Percentiles rank a stretch among this genome's conserved stretches.
Conservation (phyloP, 2,329 filamentous ascomycete species). For the Exophiala xenobiotica region DNA sequence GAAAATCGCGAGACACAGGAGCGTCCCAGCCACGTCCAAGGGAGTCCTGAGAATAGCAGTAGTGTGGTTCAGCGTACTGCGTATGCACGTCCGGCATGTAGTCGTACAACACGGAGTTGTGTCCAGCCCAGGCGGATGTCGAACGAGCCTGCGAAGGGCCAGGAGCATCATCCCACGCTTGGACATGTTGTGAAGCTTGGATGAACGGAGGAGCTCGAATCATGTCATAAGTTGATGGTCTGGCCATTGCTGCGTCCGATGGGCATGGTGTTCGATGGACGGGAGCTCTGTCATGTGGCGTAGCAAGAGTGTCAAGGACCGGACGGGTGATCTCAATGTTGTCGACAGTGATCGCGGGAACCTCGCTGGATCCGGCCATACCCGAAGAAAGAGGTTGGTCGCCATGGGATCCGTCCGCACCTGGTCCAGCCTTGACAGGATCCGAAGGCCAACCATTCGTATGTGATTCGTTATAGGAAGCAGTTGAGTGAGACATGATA, state of each 20-base stretch:
- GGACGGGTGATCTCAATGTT: no score
- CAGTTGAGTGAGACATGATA: no score
- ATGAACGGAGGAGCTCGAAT: constrained; percentile 4
- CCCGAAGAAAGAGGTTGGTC: background rate
- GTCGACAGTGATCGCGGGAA: no score
- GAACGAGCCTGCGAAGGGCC: background rate
- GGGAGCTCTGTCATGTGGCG: background rate
- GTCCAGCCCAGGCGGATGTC: constrained; percentile 13
- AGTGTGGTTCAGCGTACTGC: background rate
- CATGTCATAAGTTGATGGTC: constrained; percentile 20
- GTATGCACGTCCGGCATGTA: background rate
- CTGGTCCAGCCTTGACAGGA: background rate
- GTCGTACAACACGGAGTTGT: constrained; percentile 20
- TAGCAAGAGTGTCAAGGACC: background rate
- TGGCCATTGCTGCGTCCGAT: constrained; percentile 42
- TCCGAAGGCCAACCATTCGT: background rate
- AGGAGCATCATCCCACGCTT: background rate
- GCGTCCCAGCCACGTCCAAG: background rate
- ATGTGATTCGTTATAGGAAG: no score
- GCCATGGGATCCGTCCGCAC: background rate
- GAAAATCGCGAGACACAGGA: background rate
- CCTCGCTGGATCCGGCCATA: no score
- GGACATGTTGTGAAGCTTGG: background rate
- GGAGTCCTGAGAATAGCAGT: background rate
- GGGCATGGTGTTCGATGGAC: constrained; percentile 36